These are phyloP conservation scores for Aspergillus novoparasiticus DNA, from an alignment of 2,329 filamentous ascomycete genomes.

Conservation along the genomic window DNA sequence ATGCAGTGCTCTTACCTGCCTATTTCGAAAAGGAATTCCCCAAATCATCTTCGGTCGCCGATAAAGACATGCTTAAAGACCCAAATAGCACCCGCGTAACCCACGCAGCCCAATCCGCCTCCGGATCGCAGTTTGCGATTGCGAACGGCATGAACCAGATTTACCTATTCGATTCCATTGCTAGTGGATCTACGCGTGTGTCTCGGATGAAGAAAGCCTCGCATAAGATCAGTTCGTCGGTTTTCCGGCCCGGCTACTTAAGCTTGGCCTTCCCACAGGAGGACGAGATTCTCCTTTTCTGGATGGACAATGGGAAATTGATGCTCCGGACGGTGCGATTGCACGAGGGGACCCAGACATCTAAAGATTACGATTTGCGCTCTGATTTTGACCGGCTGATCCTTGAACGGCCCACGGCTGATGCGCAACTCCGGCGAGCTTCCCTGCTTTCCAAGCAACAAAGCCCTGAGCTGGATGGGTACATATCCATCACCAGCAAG, in stretches of 20 bases:
- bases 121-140: constrained; percentile 31
- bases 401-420: constrained; percentile 16
- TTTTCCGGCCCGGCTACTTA: constrained; percentile 36
- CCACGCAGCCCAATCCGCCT: constrained; percentile 38
- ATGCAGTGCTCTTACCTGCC: constrained; percentile 32
- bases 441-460: constrained; percentile 19
- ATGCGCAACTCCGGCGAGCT: constrained; percentile 16
- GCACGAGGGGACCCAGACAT: constrained; percentile 23
- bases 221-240: constrained; percentile 32
- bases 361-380: constrained; percentile 36
- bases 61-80: constrained; percentile 28
- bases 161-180: constrained; percentile 36
- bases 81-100: constrained; percentile 35
- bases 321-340: constrained; percentile 34
- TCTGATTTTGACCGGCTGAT: constrained; percentile 35
- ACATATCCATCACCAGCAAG: constrained; percentile 14
- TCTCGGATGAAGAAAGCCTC: constrained; percentile 35
- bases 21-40: constrained; percentile 25
- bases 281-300: constrained; percentile 21
- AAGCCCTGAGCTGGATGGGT: constrained; percentile 15
- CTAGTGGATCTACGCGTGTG: constrained; percentile 29
- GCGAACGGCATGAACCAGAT: constrained; percentile 40
- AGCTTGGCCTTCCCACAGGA: constrained; percentile 32
- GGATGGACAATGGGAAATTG: constrained; percentile 25
- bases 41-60: constrained; percentile 19